phyloP scores from a whole-genome alignment of 768 basidiomycete species.

The Boletus vinaceobasis region DNA sequence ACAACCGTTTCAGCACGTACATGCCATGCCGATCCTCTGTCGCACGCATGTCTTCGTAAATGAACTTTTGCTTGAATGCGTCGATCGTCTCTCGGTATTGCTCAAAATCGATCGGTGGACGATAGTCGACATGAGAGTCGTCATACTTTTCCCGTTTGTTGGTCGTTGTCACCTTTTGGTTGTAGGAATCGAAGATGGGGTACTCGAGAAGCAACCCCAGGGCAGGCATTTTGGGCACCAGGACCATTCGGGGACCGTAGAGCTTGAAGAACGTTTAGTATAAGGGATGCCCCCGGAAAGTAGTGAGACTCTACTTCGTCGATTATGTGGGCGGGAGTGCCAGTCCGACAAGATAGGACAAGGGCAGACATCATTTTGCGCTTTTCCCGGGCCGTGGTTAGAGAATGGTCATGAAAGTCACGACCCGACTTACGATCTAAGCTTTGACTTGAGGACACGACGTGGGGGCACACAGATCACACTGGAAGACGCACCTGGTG shows the following conservation, averaged over 20 bases:
- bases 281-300: background rate
- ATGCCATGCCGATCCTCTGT: conserved; percentile 77
- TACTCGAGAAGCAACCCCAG: conserved; percentile 90
- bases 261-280: conserved; percentile 41
- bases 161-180: conserved; percentile 47
- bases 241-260: conserved; percentile 72
- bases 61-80: conserved; percentile 78
- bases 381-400: conserved; percentile 40
- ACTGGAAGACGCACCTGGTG: conserved; percentile 72
- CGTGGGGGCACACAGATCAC: conserved; percentile 10
- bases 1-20: conserved; percentile 43
- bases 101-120: conserved; percentile 72
- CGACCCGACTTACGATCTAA: conserved; percentile 29
- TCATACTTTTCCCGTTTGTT: conserved; percentile 44
- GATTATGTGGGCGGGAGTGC: conserved; percentile 70
- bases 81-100: conserved; percentile 64
- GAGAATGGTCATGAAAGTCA: background rate
- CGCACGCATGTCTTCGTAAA: conserved; percentile 82
- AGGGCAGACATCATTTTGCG: conserved; percentile 95
- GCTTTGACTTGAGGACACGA: conserved; percentile 16
- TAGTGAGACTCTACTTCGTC: conserved; percentile 49
- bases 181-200: conserved; percentile 79
- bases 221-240: conserved; percentile 94
- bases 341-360: conserved; percentile 74
- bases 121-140: conserved; percentile 55